These are phyloP conservation scores for Violaceomyces palustris DNA, from an alignment of 1,284 basidiomycete species.

Conservation along the genomic window DNA sequence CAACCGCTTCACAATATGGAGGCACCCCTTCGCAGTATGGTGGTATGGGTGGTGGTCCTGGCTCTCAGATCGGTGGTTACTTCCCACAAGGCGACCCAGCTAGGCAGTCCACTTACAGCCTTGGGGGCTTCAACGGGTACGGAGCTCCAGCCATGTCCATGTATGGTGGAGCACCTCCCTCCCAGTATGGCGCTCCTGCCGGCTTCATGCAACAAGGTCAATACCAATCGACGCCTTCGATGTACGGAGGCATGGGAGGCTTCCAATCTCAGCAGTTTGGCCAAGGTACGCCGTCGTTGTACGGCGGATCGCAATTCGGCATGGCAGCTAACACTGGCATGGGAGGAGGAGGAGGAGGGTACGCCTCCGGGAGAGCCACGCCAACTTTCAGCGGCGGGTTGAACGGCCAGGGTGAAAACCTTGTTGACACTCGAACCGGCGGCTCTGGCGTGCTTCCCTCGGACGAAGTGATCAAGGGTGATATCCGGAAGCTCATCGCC, in stretches of 20 bases:
- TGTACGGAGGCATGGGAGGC: constrained; percentile 31
- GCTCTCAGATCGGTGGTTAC: constrained; percentile 21
- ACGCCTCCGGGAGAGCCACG: no score
- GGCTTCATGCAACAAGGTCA: constrained; percentile 25
- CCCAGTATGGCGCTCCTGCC: constrained; percentile 15
- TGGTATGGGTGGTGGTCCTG: constrained; percentile 5
- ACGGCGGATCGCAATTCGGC: constrained; percentile 25
- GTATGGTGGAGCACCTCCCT: constrained; percentile 23
- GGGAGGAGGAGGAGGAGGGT: no score
- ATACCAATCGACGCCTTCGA: constrained; percentile 17
- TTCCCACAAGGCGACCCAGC: constrained; percentile 24
- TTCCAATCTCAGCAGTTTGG: constrained; percentile 5
- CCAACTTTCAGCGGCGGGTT: constrained; percentile 4
- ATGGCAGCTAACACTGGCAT: no score
- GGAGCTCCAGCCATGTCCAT: constrained; percentile 39
- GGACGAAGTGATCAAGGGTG: constrained; percentile 37
- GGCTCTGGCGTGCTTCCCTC: constrained; percentile 22
- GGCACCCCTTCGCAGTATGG: constrained; percentile 24
- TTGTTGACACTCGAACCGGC: constrained; percentile 1
- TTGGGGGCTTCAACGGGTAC: constrained; percentile 19
- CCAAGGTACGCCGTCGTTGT: constrained; percentile 21
- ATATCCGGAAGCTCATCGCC: constrained; percentile 43
- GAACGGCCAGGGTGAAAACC: no score
- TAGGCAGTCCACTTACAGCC: constrained; percentile 31
- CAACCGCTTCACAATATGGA: constrained; percentile 26